Conservation (phyloP, 2,329 filamentous ascomycete genomes). For the Trichophaea hybrida region DNA sequence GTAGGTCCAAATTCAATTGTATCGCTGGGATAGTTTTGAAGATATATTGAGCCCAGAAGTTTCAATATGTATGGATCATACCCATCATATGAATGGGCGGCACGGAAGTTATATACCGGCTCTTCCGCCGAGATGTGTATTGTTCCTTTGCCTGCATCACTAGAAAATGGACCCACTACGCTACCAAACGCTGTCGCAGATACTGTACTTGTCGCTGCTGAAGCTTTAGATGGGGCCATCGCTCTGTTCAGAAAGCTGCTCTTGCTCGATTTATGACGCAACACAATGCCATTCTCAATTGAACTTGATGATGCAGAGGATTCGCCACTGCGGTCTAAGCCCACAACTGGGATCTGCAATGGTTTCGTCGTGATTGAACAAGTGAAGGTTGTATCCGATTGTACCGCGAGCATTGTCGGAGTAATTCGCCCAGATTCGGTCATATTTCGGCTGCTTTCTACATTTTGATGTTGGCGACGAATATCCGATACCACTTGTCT, state of each 20-base stretch:
- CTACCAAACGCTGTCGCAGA: conserved; percentile 47
- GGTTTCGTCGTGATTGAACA: conserved; percentile 8
- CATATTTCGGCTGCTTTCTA: conserved; percentile 2
- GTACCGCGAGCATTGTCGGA: not conserved
- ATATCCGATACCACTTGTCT: conserved; percentile 14
- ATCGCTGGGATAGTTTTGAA: conserved; percentile 53
- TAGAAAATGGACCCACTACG: conserved; percentile 43
- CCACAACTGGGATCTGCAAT: conserved; percentile 13
- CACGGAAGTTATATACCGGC: conserved; percentile 38
- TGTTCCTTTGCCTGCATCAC: conserved; percentile 18
- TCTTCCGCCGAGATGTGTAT: conserved; percentile 24
- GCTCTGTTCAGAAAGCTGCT: conserved; percentile 43
- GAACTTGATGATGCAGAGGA: conserved; percentile 28
- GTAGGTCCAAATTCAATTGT: conserved; percentile 62
- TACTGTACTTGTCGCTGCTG: conserved; percentile 45
- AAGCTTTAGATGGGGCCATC: conserved; percentile 45
- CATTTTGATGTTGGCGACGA: conserved; percentile 12
- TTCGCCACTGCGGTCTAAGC: conserved; percentile 26
- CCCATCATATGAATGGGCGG: conserved; percentile 70
- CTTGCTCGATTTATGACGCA: conserved; percentile 47
- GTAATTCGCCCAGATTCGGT: conserved; percentile 15
- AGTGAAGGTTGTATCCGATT: not conserved
- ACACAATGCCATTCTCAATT: conserved; percentile 30
- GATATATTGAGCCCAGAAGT: conserved; percentile 73
- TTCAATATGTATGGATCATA: conserved; percentile 55